Evolutionary conservation across 2,329 filamentous ascomycete species (phyloP), one percentile per base, ranked within the genome.

Genomic region (Aspergillus sp.): DNA sequence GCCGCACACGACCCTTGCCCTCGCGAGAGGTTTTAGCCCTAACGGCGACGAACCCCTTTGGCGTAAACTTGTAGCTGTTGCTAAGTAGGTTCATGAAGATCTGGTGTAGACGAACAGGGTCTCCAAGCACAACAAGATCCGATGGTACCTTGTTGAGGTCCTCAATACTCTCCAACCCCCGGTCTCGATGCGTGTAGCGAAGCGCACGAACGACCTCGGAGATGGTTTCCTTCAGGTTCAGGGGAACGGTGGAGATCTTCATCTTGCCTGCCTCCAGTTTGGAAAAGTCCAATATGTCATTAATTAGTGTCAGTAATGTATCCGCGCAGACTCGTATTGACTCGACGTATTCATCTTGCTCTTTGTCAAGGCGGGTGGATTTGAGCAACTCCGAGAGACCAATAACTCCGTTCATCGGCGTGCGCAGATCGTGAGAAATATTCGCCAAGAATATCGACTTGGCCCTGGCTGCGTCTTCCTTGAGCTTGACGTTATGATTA

Each of bases 361-460:
- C 79, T 19, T 69, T 68, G 49, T 74, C 76, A 34, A 83, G 56
- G 4, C 62, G 65, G 7, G 78, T 82, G 5, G 72, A 72, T 55
- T 82, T 82, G 26, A 83, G 69, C 39, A 83, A 65, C 55, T 83
- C 79, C 2, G 76, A 79, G 67, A 82, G 78, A 32, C 93, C 93
- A 58, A 98, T 75, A 42, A 97, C 96, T 8, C 91, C 93, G 61
- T 97, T 97, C 48, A 97, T 76, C 0, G 93, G 93, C 1, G 93
- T 98, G 63, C 95, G 94, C 33, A 98, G 75, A 65, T 97, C 82
- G 55, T 85, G 82, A 1, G 78, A 82, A 43, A 97, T 95, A 58
- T 97, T 97, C 12, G 93, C 93, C 52, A 98, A 94, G 70, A 97
- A 97, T 6, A 97, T 75, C 0, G 93, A 97, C 71, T 98, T 98